Evolutionary conservation across 2,329 filamentous ascomycete genomes (phyloP).

Genomic region (Rugonectria rugulosa): DNA sequence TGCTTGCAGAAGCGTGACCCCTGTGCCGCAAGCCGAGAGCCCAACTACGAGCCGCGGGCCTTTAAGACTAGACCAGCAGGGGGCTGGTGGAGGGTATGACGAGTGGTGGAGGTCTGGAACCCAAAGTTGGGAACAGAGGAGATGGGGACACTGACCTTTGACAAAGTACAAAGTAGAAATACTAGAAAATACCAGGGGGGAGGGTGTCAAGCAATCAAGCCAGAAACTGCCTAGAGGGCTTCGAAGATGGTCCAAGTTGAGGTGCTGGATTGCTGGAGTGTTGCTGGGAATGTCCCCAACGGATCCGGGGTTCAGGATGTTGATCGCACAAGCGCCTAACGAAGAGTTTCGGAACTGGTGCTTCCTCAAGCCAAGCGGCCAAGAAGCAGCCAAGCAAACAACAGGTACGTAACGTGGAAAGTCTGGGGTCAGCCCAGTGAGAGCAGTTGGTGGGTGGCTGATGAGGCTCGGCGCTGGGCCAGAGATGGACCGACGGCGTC

Average conservation of each 20-base stretch:
- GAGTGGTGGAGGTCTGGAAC: slow-evolving; percentile 4
- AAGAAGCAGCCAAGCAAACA: no score
- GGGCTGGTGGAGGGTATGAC: slow-evolving; percentile 5
- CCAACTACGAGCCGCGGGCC: neutral
- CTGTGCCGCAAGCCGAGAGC: slow-evolving; percentile 19
- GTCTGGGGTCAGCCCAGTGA: slow-evolving; percentile 16
- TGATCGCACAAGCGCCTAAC: slow-evolving; percentile 14
- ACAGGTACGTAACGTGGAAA: no score
- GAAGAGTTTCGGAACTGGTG: slow-evolving; percentile 13
- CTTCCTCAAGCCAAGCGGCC: neutral
- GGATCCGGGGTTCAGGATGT: slow-evolving; percentile 5
- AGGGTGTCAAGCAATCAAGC: no score
- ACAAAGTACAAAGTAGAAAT: no score
- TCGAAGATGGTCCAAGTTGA: slow-evolving; percentile 5
- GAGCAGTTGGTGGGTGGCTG: slow-evolving; percentile 14
- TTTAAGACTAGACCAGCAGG: neutral
- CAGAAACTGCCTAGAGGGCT: neutral
- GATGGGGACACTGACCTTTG: slow-evolving; percentile 7
- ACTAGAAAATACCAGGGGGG: neutral
- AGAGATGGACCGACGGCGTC: slow-evolving; percentile 9
- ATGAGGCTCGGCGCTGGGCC: slow-evolving; percentile 22
- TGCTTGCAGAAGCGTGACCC: slow-evolving; percentile 8
- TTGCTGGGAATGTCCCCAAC: slow-evolving; percentile 7
- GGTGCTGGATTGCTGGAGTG: neutral
- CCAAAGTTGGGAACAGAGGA: slow-evolving; percentile 2